phyloP scores from a whole-genome alignment of 306 rosid genomes.

The Crotalaria pallida region DNA sequence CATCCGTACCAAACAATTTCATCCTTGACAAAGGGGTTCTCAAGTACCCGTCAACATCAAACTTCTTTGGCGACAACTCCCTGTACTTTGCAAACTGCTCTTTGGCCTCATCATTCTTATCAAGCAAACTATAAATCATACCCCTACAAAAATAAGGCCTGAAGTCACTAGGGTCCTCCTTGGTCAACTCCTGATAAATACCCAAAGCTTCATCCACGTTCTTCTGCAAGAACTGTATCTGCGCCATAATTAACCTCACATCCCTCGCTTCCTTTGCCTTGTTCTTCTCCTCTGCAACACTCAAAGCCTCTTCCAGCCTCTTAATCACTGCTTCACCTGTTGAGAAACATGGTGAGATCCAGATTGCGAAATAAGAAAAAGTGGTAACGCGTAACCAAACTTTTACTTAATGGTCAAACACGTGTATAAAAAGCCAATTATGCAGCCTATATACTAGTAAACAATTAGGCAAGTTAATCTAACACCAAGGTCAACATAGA shows the following conservation, averaged over 20 bases:
- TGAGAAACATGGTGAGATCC: background rate
- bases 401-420: background rate
- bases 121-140: conserved; percentile 85
- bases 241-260: conserved; percentile 79
- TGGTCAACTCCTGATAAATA: conserved; percentile 42
- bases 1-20: conserved; percentile 70
- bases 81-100: conserved; percentile 71
- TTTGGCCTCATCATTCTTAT: conserved; percentile 68
- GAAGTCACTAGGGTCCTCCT: conserved; percentile 74
- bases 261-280: conserved; percentile 68
- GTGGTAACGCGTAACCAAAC: background rate
- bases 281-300: conserved; percentile 52
- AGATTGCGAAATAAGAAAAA: background rate
- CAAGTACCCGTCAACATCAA: conserved; percentile 84
- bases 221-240: conserved; percentile 79
- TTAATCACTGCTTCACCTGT: conserved; percentile 49
- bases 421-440: background rate
- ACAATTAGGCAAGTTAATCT: background rate
- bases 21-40: conserved; percentile 71
- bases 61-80: conserved; percentile 76
- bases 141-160: conserved; percentile 88
- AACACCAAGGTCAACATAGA: background rate
- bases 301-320: conserved; percentile 64
- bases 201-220: conserved; percentile 69
- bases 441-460: background rate